Conservation (phyloP, 2,329 filamentous ascomycete genomes). For the Aureobasidium lini region DNA sequence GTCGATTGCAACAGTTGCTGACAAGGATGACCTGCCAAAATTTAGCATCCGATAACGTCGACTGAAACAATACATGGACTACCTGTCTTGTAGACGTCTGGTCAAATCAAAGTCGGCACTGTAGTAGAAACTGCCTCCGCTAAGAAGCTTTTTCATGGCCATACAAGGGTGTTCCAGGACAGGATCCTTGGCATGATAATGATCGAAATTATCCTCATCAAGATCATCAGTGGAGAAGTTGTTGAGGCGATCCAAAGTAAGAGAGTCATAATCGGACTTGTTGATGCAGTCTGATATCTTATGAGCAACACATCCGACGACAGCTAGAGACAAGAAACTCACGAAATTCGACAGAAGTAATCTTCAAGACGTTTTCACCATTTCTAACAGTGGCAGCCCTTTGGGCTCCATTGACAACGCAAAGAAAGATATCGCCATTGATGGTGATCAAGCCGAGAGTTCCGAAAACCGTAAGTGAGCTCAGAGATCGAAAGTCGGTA, state of each 20-base stretch:
- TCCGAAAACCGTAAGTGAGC: constrained; percentile 67
- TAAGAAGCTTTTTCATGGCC: constrained; percentile 82
- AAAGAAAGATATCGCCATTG: constrained; percentile 78
- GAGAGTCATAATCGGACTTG: constrained; percentile 75
- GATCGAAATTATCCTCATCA: constrained; percentile 46
- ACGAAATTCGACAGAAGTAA: constrained; percentile 78
- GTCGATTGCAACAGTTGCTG: constrained; percentile 76
- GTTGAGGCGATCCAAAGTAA: constrained; percentile 52
- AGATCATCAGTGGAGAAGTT: constrained; percentile 47
- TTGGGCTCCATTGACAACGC: constrained; percentile 72
- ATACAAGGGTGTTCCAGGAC: constrained; percentile 80
- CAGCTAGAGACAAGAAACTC: constrained; percentile 19
- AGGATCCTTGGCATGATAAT: constrained; percentile 55
- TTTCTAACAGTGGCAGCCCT: constrained; percentile 76
- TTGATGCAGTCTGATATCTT: constrained; percentile 66
- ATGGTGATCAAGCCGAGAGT: constrained; percentile 84
- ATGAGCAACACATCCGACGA: not conserved
- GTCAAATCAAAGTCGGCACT: constrained; percentile 98
- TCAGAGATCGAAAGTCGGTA: constrained; percentile 68
- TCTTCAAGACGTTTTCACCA: constrained; percentile 82
- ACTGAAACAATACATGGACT: not conserved
- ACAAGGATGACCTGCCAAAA: constrained; percentile 20
- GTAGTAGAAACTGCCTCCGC: constrained; percentile 95
- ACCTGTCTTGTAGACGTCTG: constrained; percentile 84
- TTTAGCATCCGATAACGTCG: not conserved